Base-by-base conservation (phyloP, 2,329 filamentous ascomycete genomes). In the Fusarium buxicola region DNA sequence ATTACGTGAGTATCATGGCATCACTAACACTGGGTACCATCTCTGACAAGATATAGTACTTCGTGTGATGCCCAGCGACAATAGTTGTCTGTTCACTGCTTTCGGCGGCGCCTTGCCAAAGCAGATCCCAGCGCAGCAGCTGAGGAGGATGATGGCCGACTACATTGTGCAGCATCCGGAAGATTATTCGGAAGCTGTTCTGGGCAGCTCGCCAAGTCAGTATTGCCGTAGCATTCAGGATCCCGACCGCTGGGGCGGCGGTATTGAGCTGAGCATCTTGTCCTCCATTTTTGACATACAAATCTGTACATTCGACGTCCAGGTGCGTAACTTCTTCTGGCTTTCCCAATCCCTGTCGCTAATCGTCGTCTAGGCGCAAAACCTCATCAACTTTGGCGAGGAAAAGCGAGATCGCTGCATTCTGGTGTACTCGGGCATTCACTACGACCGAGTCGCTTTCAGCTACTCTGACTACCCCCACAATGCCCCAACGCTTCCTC, bases 1-100 rank as follows among this genome's bases (percentile, higher is more conserved):
- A 27, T 69, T 88, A 28, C 74, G 85, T 84, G 72, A 60, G 66
- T 61, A 38, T 16, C 13, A 13, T 11, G 13, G 5, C 21, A 6
- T 15, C 13, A n/a, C 31, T 6, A 16, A 16, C 9, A 28, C 28
- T 15, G 15, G 12, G 8, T 30, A 40, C 18, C 8, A 12, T 46
- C 27, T 27, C 48, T 69, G 16, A 69, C 41, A 16, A 4, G 9
- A 86, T 15, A 7, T 38, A 87, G 90, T 96, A 8, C 84, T 97
- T 15, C 89, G 94, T 12, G 92, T 98, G 46, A 97, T 98, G 94
- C 92, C 94, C 5, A 94, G 97, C 72, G 94, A 98, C 76, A 97
- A 97, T 76, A 92, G 89, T 56, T 98, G 94, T 77, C 88, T 98
- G 71, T 98, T 97, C 77, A 91, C 93, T 25, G 94, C 94, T 0